Percentiles rank a stretch among this genome's conserved stretches.
Conservation (phyloP, 176 grass and related monocot species). For the Oryza nivara region DNA sequence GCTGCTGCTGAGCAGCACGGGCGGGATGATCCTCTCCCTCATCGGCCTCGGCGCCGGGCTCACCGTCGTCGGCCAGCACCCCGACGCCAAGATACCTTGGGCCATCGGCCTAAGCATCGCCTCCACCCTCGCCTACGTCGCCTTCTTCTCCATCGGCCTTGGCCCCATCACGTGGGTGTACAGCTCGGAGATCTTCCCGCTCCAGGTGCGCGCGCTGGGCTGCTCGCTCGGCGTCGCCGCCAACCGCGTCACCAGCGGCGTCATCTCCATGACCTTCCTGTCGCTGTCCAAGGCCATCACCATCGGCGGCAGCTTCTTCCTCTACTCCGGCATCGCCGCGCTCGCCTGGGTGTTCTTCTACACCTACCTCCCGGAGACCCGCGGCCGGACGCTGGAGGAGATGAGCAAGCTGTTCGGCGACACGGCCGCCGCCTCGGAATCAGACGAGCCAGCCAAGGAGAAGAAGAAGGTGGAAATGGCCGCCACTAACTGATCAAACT, state of each 20-base stretch:
- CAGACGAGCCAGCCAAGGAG: conserved; percentile 23
- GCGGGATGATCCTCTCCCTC: conserved; percentile 62
- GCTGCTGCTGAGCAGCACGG: conserved; percentile 66
- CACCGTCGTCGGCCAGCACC: conserved; percentile 44
- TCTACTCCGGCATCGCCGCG: conserved; percentile 61
- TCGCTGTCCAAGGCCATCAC: conserved; percentile 75
- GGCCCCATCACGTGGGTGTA: conserved; percentile 89
- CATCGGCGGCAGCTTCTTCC: conserved; percentile 83
- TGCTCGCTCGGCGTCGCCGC: conserved; percentile 56
- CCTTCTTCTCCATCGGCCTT: conserved; percentile 86
- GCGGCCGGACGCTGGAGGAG: conserved; percentile 65
- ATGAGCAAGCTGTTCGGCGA: conserved; percentile 69
- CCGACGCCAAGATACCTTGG: conserved; percentile 46
- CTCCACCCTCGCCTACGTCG: conserved; percentile 63
- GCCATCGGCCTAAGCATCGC: conserved; percentile 67
- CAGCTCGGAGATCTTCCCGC: conserved; percentile 77
- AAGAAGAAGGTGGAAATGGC: conserved; percentile 60
- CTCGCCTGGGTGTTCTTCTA: conserved; percentile 70
- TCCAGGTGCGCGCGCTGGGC: conserved; percentile 71
- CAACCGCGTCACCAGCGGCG: conserved; percentile 79
- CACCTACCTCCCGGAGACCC: conserved; percentile 72
- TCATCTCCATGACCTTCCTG: conserved; percentile 86
- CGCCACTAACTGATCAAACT: conserved; percentile 24
- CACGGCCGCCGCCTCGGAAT: not conserved
- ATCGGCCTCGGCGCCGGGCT: conserved; percentile 57